These are phyloP conservation scores for Rhodocollybia butyracea DNA, from an alignment of 768 basidiomycete species.

Conservation along the genomic window DNA sequence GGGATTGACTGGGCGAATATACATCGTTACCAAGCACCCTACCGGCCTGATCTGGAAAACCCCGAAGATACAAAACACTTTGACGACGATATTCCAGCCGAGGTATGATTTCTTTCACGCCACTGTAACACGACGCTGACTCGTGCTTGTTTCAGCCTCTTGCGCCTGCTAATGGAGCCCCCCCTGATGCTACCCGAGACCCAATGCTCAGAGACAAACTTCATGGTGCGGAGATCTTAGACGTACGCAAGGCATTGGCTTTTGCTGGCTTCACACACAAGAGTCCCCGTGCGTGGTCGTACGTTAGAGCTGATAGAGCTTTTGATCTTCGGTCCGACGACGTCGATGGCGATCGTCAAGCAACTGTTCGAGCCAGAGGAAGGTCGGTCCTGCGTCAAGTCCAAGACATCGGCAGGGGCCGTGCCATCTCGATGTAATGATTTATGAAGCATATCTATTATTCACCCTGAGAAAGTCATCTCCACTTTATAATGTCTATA, in stretches of 20 bases:
- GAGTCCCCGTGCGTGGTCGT: conserved; percentile 77
- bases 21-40: conserved; percentile 81
- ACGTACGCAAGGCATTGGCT: conserved; percentile 85
- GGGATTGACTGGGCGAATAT: conserved; percentile 90
- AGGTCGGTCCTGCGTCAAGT: conserved; percentile 60
- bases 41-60: conserved; percentile 76
- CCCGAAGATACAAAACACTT: conserved; percentile 94
- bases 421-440: conserved; percentile 86
- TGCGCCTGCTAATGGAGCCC: conserved; percentile 82
- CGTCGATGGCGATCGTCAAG: conserved; percentile 46
- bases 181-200: conserved; percentile 83
- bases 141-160: conserved; percentile 63
- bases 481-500: no score
- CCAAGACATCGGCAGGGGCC: conserved; percentile 64
- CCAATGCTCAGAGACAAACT: conserved; percentile 82
- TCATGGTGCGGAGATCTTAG: conserved; percentile 83
- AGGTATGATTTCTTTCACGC: conserved; percentile 50
- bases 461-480: no score
- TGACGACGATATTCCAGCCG: conserved; percentile 88
- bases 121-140: conserved; percentile 22
- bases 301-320: conserved; percentile 70
- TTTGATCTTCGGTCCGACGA: conserved; percentile 57
- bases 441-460: no score
- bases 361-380: conserved; percentile 47
- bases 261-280: conserved; percentile 92